Base-by-base conservation (phyloP, 2,329 filamentous ascomycete genomes). In the Beauveria rudraprayagi region DNA sequence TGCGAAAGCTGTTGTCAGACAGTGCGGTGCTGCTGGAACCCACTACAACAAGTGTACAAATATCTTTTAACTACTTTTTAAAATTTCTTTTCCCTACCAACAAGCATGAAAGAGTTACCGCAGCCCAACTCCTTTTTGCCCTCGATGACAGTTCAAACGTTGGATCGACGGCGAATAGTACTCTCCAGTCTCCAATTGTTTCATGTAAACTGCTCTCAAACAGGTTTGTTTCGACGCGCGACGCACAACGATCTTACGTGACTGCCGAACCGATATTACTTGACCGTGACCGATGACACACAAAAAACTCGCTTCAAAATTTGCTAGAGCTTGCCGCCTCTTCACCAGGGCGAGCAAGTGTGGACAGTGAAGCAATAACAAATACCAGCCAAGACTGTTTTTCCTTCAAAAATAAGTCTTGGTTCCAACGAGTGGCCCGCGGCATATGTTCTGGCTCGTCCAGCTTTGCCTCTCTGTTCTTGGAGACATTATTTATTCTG, bases 351-450 rank as follows among this genome's bases (percentile, higher is more conserved):
- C 82, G 83, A 72, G 78, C 80, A 83, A 83, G 83, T 86, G 83
- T 86, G 83, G 83, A 86, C 83, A 84, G 75, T 84, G 83, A 86
- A 86, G 83, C 83, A 78, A 86, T 67, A 86, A 75, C 62, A 75
- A 82, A 76, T 76, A 67, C 67, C 63, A 43, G 66, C 63, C 66
- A 61, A 58, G 62, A 24, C 54, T 11, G 24, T 41, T 44, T 44
- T 55, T 34, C 66, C 66, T 63, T 62, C 63, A 66, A 55, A 66
- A 57, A 59, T 52, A 46, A 62, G 61, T 28, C 55, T 62, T 66
- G 66, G 62, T 70, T 71, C 70, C 72, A 67, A 56, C 37, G 67
- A 67, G 64, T 68, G 66, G 70, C 73, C 65, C 64, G 66, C 67
- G 70, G 70, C 61, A 62, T 59, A 64, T 64, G 64, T 63, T 51